These are phyloP conservation scores for Sarocladium strictum DNA, from an alignment of 2,329 filamentous ascomycete species.

Conservation along the genomic window DNA sequence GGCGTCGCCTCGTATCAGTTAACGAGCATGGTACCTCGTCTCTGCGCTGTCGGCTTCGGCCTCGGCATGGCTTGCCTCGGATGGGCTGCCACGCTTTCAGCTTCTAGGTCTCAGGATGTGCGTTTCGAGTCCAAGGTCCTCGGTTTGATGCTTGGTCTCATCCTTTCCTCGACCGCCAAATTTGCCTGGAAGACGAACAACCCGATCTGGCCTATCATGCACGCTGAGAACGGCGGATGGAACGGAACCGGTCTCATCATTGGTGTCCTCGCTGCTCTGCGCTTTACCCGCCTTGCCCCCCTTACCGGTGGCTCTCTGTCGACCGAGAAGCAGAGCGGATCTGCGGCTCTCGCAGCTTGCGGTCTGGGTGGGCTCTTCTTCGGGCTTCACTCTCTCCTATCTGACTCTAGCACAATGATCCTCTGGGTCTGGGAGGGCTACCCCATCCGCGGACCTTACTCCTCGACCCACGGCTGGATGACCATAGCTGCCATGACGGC, in stretches of 20 bases:
- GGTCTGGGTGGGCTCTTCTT: constrained; percentile 84
- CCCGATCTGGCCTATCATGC: constrained; percentile 92
- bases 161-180: constrained; percentile 82
- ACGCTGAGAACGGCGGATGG: constrained; percentile 83
- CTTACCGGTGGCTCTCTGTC: constrained; percentile 31
- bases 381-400: constrained; percentile 83
- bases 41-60: constrained; percentile 76
- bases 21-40: constrained; percentile 63
- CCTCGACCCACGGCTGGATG: constrained; percentile 82
- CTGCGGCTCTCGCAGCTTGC: constrained; percentile 63
- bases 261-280: constrained; percentile 67
- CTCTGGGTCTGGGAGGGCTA: constrained; percentile 98
- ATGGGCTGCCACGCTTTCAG: constrained; percentile 77
- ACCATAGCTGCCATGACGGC: constrained; percentile 83
- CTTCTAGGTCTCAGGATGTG: constrained; percentile 66
- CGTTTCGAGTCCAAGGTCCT: constrained; percentile 77
- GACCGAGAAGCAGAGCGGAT: constrained; percentile 48
- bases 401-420: constrained; percentile 98
- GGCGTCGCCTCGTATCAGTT: constrained; percentile 78
- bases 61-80: constrained; percentile 75
- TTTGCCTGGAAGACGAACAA: constrained; percentile 95
- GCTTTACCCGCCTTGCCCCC: constrained; percentile 65
- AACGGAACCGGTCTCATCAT: constrained; percentile 77
- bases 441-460: constrained; percentile 79
- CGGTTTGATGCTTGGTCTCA: constrained; percentile 74